Evolutionary conservation across 306 rosid genomes (phyloP).

Genomic region (Ammopiptanthus mongolicus): DNA sequence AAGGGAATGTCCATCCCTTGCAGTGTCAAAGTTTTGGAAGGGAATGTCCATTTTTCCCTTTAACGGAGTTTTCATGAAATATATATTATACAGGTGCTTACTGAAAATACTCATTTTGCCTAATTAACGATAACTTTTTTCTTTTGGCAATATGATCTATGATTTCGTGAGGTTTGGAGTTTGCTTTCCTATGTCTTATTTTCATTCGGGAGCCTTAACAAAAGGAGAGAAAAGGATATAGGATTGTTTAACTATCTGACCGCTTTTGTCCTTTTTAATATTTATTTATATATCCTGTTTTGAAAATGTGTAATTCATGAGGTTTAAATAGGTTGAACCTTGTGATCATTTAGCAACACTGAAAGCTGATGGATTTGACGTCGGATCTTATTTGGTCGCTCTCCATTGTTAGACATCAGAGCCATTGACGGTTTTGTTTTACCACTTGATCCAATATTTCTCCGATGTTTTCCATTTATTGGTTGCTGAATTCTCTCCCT

Average conservation of each 20-base stretch:
- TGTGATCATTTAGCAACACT: conserved; percentile 1
- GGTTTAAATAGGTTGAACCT: conserved; percentile 1
- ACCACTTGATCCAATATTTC: conserved; percentile 21
- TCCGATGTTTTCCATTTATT: neutral
- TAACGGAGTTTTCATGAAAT: too few species aligned
- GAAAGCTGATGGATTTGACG: conserved; percentile 39
- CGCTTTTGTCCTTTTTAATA: neutral
- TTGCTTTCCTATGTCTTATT: neutral
- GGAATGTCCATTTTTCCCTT: neutral
- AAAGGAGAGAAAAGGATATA: too few species aligned
- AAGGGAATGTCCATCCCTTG: neutral
- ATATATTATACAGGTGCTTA: too few species aligned
- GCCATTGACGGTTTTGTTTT: conserved; percentile 35
- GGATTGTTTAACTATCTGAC: neutral
- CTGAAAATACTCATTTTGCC: too few species aligned
- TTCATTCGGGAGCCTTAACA: neutral
- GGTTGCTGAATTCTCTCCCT: neutral
- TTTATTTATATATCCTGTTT: neutral
- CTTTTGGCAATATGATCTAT: neutral
- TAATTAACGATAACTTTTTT: too few species aligned
- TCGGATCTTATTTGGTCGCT: conserved; percentile 29
- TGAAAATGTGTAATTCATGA: neutral
- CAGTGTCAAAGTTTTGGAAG: neutral
- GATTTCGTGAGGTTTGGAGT: neutral
- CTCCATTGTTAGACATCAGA: conserved; percentile 27